Base-by-base conservation (phyloP, 768 basidiomycete species). In the Gymnopilus dilepis region DNA sequence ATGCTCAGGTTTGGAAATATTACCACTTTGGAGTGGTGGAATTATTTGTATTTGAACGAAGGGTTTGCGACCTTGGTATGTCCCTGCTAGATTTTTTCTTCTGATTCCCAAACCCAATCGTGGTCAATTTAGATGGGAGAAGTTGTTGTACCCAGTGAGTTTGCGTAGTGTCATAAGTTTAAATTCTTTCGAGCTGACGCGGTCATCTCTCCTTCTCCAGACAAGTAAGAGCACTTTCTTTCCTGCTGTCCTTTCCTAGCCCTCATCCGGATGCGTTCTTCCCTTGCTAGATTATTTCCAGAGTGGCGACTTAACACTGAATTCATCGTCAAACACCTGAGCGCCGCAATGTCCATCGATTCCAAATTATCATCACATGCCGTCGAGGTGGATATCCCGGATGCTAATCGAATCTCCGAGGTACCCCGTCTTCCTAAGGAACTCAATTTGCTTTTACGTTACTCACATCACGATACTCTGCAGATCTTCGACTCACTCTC, bases 21-120 rank as follows among this genome's bases (percentile, higher is more conserved):
- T 67, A 90, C 92, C 6, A 97, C 94, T 0, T 95, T 96, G 94
- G 86, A 86, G 68, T 94, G 93, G 92, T 95, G 92, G 91, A 86
- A 91, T 62, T 88, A 91, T 72, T 79, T 94, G 50, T 92, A 91
- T 73, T 76, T 92, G 59, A 92, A 91, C 63, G 91, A 92, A 84
- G 89, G 93, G 17, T 94, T 95, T 72, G 92, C 93, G 4, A 94
- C 92, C 3, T 73, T 95, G 78, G 91, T 90, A 65, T 58, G 84
- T 75, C 56, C 33, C 26, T 31, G 48, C 24, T 34, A 41, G 34
- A 37, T 24, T 2, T 30, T 21, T 43, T 11, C 22, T 21, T 42
- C 26, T 56, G 28, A 42, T 8, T 63, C 61, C 62, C 31, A 62
- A 48, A 38, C n/a, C 26, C 8, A 45, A 19, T 22, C 22, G 22